Base-by-base conservation (phyloP, 495 filamentous ascomycete genomes). In the Tuber borchii region DNA sequence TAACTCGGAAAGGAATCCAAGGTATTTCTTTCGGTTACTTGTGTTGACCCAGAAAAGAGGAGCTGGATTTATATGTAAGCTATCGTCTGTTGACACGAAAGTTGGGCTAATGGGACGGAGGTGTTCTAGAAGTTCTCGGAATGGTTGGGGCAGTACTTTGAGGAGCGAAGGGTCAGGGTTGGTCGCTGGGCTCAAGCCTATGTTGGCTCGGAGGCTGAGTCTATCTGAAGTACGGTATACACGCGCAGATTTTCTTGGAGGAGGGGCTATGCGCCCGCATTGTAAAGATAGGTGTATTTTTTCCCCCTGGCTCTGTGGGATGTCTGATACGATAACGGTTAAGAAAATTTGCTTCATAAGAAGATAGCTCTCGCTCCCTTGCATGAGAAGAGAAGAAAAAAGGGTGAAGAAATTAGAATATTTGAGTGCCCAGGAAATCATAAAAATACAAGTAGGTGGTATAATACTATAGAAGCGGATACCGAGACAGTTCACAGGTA, bases 51-150 rank as follows among this genome's bases (percentile, higher is more conserved):
- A 37, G 56, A 75, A 65, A 46, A 48, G 46, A 43, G 68, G 2
- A 6, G 39, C 39, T 40, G n/a, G n/a, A n/a, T n/a, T n/a, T n/a
- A 5, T 44, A 34, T 31, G 39, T 56, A 9, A 39, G 3, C 22
- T 37, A 51, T 44, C 48, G 37, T 69, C 2, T 39, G 71, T 43
- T 16, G 61, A 20, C 40, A 45, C 48, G 16, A 46, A 46, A 26
- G 26, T 22, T 51, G 2, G 17, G 17, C 31, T 14, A 12, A 22
- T 12, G 0, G 22, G 34, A 46, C 1, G 1, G 26, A 17, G 26
- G 5, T 39, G 69, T 68, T 74, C 76, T 68, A n/a, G 76, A 74
- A 69, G 75, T 65, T 34, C 70, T 7, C 34, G n/a, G 46, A 70
- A 69, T 34, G 26, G 48, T 46, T 19, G 26, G 70, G 48, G 26